Evolutionary conservation across 1,139 yeast genomes (phyloP), one percentile per base, ranked within the genome.

Genomic region (Yarrowia galli): DNA sequence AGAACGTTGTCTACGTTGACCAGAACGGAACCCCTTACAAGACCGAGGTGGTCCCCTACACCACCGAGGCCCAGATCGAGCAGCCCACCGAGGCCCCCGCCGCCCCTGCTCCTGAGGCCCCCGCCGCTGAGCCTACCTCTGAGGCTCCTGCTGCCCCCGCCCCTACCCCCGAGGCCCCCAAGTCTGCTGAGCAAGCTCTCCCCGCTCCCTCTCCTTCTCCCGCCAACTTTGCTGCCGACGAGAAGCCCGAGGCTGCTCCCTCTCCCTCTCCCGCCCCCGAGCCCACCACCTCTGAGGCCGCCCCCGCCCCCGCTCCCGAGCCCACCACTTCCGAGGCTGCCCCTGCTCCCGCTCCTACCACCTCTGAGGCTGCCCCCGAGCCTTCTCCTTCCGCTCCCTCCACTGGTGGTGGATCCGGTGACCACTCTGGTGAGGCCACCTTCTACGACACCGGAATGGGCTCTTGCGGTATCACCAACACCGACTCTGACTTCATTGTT

Each of bases 381-480:
- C 25, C 74, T 10, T 65, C 74, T 13, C 63, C 75, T n/a, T 69
- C 75, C 16, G 69, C 76, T 42, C 71, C 74, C 49, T 51, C 74
- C 45, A 25, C 73, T 35, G 58, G 71, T n/a, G 51, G 73, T 65
- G 71, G 83, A 79, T 67, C 73, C 40, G 74, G 76, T 40, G 45
- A 67, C 48, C 78, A 72, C 76, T 70, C 79, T 35, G 90, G 91
- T 69, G 80, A 86, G 69, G 90, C 88, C 71, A 87, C 91, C 68
- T 87, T 76, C 81, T 87, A 84, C 79, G 78, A 79, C 65, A 78
- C 86, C 36, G 89, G 87, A 25, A 77, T 86, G 69, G 91, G 90
- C 68, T 87, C 91, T 36, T 87, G 91, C 78, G 91, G 91, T 63
- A 70, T 72, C 68, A 77, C 80, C 70, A 82, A 77, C 78, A 67